These are phyloP conservation scores for Yamadazyma takamatsuzukensis DNA, from an alignment of 805 yeast species.

Conservation along the genomic window DNA sequence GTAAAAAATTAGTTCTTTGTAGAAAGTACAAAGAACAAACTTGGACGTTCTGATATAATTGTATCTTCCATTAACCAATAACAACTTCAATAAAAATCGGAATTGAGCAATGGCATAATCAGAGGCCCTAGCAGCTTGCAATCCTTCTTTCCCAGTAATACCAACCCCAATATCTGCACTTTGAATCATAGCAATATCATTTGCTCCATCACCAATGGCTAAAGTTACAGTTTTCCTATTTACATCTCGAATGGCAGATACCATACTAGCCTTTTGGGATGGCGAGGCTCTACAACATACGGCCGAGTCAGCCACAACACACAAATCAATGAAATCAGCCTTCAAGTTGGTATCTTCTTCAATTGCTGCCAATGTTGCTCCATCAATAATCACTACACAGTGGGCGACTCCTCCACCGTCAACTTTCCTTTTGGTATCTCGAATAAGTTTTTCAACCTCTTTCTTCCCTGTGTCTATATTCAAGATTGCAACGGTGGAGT, in stretches of 20 bases:
- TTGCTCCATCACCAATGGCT: constrained; percentile 99
- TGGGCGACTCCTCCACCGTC: constrained; percentile 80
- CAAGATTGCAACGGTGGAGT: constrained; percentile 80
- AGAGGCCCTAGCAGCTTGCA: constrained; percentile 93
- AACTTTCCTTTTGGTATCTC: constrained; percentile 72
- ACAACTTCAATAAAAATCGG: constrained; percentile 72
- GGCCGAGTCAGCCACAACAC: constrained; percentile 85
- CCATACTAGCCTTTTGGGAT: constrained; percentile 91
- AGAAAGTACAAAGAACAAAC: constrained; percentile 89
- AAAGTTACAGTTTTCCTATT: constrained; percentile 72
- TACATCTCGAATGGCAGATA: constrained; percentile 68
- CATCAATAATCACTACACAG: constrained; percentile 92
- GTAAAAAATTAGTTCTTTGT: constrained; percentile 88
- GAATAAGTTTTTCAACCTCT: constrained; percentile 61
- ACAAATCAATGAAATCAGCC: constrained; percentile 77
- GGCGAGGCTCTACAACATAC: constrained; percentile 97
- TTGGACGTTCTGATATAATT: constrained; percentile 89
- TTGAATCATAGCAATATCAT: constrained; percentile 98
- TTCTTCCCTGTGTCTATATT: constrained; percentile 46
- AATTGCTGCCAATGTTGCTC: constrained; percentile 72
- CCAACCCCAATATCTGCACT: constrained; percentile 98
- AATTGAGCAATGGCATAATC: constrained; percentile 96
- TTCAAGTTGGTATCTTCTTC: constrained; percentile 71
- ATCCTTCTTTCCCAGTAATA: constrained; percentile 94
- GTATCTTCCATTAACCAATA: constrained; percentile 94